A percentile compares a stretch with the other conserved stretches of the same genome.
Conservation (phyloP, 805 yeast species). For the Cyberlindnera americana region DNA sequence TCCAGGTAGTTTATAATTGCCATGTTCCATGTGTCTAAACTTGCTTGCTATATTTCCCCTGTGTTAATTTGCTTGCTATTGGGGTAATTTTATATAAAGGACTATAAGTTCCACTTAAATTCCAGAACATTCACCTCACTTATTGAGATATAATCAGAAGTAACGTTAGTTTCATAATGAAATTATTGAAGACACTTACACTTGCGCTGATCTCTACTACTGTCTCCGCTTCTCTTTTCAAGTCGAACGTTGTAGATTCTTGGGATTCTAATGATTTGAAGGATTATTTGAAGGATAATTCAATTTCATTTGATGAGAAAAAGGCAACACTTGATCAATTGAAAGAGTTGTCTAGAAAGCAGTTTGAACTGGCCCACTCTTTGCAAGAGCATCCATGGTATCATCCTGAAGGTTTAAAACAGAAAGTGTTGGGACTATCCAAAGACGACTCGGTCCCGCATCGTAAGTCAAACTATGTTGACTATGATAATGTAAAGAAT, state of each 20-base stretch:
- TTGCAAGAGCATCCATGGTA: constrained; percentile 15
- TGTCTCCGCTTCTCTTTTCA: constrained; percentile 12
- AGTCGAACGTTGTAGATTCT: constrained; percentile 16
- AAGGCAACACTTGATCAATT: constrained; percentile 25
- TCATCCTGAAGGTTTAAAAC: constrained; percentile 12
- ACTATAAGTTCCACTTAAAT: too few relatives aligned
- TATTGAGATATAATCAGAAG: too few relatives aligned
- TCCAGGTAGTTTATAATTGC: too few relatives aligned
- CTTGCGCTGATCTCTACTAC: constrained; percentile 16
- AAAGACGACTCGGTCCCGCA: constrained; percentile 1
- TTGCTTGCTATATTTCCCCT: not conserved
- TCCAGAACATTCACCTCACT: too few relatives aligned
- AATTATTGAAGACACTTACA: constrained; percentile 6
- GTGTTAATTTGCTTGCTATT: not conserved
- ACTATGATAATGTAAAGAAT: constrained; percentile 26
- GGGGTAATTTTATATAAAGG: too few relatives aligned
- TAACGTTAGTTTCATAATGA: constrained; percentile 14
- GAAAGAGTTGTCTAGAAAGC: constrained; percentile 28
- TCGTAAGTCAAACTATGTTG: constrained; percentile 7
- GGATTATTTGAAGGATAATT: constrained; percentile 33
- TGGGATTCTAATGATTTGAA: constrained; percentile 35
- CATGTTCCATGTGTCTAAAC: too few relatives aligned
- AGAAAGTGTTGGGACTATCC: constrained; percentile 14
- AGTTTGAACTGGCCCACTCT: constrained; percentile 8
- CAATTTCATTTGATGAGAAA: constrained; percentile 22